Base-by-base conservation (phyloP, 2,329 filamentous ascomycete species). In the Chalara sp. region DNA sequence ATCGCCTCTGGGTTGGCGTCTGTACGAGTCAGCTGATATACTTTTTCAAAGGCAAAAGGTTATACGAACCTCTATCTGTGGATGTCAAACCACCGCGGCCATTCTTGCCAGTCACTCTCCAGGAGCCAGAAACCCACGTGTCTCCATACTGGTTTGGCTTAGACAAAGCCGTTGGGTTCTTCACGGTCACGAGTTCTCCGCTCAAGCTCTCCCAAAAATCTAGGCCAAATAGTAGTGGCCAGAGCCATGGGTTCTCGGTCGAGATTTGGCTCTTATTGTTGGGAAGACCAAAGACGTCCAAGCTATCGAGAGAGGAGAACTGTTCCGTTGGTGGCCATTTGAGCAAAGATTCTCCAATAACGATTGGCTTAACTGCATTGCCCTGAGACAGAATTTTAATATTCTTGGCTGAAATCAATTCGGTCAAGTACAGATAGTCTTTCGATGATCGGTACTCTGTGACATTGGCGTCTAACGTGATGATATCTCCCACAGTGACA, bases 191-290 rank as follows among this genome's bases (percentile, higher is more conserved):
- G 6, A 87, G 71, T 66, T 87, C 82, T 31, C 84, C 85, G 49
- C 71, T 73, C 52, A 88, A 67, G 55, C 78, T 83, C 73, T 88
- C 81, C 85, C 84, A 88, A 62, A 87, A 89, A 64, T 88, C 85
- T 32, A 88, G 70, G 2, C 84, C 85, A 60, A 83, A 88, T 41
- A 70, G 67, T 28, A 69, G 68, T 2, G 84, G 84, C 53, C 84
- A 65, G 39, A 88, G 72, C 11, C 70, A 68, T 0, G 83, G 83
- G 63, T 88, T 87, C 33, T 76, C 39, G 70, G 35, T n/a, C 8
- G 35, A 37, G n/a, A 37, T n/a, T 10, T 8, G 8, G 35, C 35
- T 37, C n/a, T 37, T 69, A 53, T 80, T 84, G 61, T 85, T 86
- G 8, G 85, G 84, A 5, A 85, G 68, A 1, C 69, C 76, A 54